A percentile compares a stretch with the other conserved stretches of the same genome.
Conservation (phyloP, 2,329 filamentous ascomycete genomes). For the Alternaria ethzedia region DNA sequence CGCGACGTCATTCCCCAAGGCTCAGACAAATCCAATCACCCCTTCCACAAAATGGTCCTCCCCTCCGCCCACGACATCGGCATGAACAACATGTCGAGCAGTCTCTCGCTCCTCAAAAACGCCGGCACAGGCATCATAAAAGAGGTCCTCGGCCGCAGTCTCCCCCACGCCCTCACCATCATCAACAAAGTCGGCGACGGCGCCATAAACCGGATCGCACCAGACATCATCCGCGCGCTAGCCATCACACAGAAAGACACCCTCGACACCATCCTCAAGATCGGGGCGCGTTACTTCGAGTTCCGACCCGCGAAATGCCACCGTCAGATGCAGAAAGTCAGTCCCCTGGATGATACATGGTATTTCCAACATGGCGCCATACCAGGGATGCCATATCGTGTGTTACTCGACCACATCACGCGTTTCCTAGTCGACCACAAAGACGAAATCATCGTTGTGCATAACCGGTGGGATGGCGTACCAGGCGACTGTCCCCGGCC, state of each 20-base stretch:
- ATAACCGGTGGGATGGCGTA: conserved; percentile 59
- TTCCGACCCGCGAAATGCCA: conserved; percentile 59
- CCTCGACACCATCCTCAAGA: conserved; percentile 52
- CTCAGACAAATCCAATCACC: conserved; percentile 48
- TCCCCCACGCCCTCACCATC: conserved; percentile 31
- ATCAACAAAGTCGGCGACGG: conserved; percentile 38
- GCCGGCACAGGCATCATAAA: conserved; percentile 41
- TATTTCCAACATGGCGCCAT: conserved; percentile 61
- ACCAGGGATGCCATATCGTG: conserved; percentile 57
- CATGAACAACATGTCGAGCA: conserved; percentile 59
- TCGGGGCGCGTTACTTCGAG: conserved; percentile 61
- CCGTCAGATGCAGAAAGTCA: conserved; percentile 46
- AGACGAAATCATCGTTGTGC: conserved; percentile 58
- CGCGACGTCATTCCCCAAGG: conserved; percentile 50
- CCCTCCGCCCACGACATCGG: conserved; percentile 58
- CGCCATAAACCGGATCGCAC: conserved; percentile 40
- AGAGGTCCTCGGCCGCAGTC: conserved; percentile 35
- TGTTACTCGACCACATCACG: conserved; percentile 52
- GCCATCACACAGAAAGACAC: conserved; percentile 61
- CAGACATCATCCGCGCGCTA: conserved; percentile 56
- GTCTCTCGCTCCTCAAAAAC: conserved; percentile 49
- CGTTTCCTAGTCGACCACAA: conserved; percentile 51
- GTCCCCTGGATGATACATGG: conserved; percentile 52
- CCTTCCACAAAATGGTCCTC: conserved; percentile 54
- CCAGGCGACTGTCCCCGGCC: conserved; percentile 55